Base-by-base conservation (phyloP, 2,329 filamentous ascomycete species). In the Pseudogymnoascus sp. region DNA sequence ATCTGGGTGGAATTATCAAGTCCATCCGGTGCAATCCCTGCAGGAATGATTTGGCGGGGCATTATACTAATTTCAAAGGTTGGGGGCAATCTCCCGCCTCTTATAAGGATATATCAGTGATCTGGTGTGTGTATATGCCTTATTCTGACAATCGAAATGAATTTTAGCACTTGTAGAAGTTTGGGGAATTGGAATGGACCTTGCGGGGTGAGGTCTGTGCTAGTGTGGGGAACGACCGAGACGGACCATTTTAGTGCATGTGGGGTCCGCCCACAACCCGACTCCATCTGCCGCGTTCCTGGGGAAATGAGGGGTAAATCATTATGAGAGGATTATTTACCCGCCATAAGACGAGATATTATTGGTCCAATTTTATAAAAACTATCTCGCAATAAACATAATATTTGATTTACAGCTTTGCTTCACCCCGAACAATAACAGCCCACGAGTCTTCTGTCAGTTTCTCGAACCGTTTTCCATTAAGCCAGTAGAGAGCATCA, bases 401-500 rank as follows among this genome's bases (percentile, higher is more conserved):
- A 17, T 54, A 54, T 54, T 54, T 54, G 8, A 33, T 60, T 73
- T 62, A 77, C 64, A 77, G 59, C 65, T 77, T 79, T n/a, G 77
- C 77, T 60, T 64, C 70, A 6, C 76, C 77, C 37, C 60, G 70
- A 63, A 77, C 75, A 63, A 79, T 78, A 8, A 66, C 66, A 4
- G 63, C 64, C 78, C 77, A 80, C 62, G 71, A 72, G 13, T 63
- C 58, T 24, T 64, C 66, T 63, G 75, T 73, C 13, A 80, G 66
- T 26, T 66, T 72, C 65, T 73, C 70, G 63, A 77, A 79, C 21
- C 54, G 67, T 17, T 68, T 72, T 2, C 73, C 73, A 59, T 78
- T 74, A 31, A 80, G 65, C 76, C 76, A 79, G 63, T 76, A 79
- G 44, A 79, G 63, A 21, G 68, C 70, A 63, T 78, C 76, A 1